phyloP scores from a whole-genome alignment of 148 eudicot genomes.

The Camellia lanceoleosa region DNA sequence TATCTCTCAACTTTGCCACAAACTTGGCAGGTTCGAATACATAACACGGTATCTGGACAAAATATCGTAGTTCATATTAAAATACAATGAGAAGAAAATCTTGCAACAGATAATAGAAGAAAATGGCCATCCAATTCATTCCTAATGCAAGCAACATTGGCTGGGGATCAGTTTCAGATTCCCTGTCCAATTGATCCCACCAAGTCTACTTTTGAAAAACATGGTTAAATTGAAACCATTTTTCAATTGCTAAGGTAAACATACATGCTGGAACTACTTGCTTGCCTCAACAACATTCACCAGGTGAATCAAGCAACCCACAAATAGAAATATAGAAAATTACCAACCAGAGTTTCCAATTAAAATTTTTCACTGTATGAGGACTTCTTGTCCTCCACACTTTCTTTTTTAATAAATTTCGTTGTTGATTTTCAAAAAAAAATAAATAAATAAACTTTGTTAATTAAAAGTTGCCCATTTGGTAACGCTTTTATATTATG shows the following conservation, averaged over 20 bases:
- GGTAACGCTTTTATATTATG: too few species aligned
- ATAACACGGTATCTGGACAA: constrained; percentile 71
- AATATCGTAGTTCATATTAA: constrained; percentile 2
- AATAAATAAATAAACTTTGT: neutral
- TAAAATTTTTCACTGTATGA: too few species aligned
- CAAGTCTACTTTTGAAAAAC: neutral
- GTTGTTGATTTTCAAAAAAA: too few species aligned
- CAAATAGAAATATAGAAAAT: neutral
- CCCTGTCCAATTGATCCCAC: neutral
- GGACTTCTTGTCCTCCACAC: too few species aligned
- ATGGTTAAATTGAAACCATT: neutral
- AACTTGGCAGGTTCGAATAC: constrained; percentile 93
- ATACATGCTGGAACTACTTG: neutral
- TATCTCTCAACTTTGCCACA: constrained; percentile 79
- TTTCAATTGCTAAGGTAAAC: neutral
- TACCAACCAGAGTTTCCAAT: neutral
- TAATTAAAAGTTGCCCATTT: too few species aligned
- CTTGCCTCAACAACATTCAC: neutral
- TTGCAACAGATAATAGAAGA: neutral
- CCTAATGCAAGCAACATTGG: neutral
- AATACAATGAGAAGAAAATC: neutral
- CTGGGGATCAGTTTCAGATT: neutral
- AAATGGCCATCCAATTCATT: neutral
- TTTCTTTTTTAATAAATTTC: too few species aligned
- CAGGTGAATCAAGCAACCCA: neutral